Evolutionary conservation across 192 early-diverging fungal genomes (phyloP), one percentile per base, ranked within the genome.

Genomic region (Backusella macrospora): DNA sequence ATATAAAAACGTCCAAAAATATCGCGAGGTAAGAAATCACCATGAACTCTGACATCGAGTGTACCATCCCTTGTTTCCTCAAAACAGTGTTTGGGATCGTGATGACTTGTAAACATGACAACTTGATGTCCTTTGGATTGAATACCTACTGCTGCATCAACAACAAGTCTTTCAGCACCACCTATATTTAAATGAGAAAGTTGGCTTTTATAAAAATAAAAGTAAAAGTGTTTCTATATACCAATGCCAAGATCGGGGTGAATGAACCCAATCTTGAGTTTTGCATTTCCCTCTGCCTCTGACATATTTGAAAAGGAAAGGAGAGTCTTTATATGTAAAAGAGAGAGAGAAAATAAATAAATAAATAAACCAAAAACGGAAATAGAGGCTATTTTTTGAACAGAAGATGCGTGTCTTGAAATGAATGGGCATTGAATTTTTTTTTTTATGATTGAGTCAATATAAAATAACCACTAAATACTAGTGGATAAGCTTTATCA

Each of bases 161-260:
- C 95, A 0, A 99, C 92, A 16, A 99, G 86, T 18, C 97, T 87
- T 80, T 99, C 97, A 5, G 97, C 97, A 29, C 97, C 97, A 72
- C 96, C 93, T 90, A 74, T 34, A 63, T 14, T 29, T 14, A 45
- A 26, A 67, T 44, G 23, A 18, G 42, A 66, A 6, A 18, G 39
- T 55, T 7, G 18, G 34, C 1, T 10, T 46, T 46, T 16, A 0
- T 34, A 26, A 43, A 43, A 43, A 42, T 10, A 15, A 45, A 26
- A n/a, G 26, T 43, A 23, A 16, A 9, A 13, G n/a, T 47, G 47
- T n/a, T 13, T 10, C 9, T 18, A 34, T 44, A 67, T 83, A 91
- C 93, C 96, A 47, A 98, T 98, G 37, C 96, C 96, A 2, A 98
- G 83, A 77, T 98, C 93, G 8, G 97, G 97, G 73, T 98, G 97